Evolutionary conservation across 2,329 filamentous ascomycete species (phyloP).

Genomic region (Colletotrichum chlorophyti): DNA sequence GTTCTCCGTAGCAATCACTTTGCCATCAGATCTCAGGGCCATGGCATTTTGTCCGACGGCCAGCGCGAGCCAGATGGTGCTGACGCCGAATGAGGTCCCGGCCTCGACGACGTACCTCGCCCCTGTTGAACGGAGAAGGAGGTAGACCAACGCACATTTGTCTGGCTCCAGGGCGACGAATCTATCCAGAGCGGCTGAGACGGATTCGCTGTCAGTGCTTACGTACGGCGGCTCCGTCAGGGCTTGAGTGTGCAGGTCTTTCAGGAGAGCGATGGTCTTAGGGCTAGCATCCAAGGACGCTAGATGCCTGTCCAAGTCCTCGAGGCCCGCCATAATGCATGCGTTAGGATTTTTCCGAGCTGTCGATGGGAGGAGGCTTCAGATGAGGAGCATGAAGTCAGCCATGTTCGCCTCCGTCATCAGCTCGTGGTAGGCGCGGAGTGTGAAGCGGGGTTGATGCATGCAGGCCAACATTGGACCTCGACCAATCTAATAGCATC

Average conservation of each 20-base stretch:
- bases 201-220: slow-evolving; percentile 33
- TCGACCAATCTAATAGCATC: too few species aligned
- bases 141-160: slow-evolving; percentile 64
- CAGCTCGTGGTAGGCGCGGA: too few species aligned
- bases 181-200: slow-evolving; percentile 45
- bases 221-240: slow-evolving; percentile 38
- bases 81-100: slow-evolving; percentile 67
- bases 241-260: slow-evolving; percentile 38
- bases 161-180: slow-evolving; percentile 66
- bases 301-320: slow-evolving; percentile 36
- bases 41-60: slow-evolving; percentile 57
- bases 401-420: too few species aligned
- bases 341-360: too few species aligned
- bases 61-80: slow-evolving; percentile 67
- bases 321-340: neutral
- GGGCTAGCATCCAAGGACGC: slow-evolving; percentile 37
- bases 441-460: too few species aligned
- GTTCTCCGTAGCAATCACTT: slow-evolving; percentile 67
- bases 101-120: slow-evolving; percentile 64
- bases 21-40: slow-evolving; percentile 35
- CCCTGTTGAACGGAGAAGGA: slow-evolving; percentile 53
- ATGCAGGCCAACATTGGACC: too few species aligned
- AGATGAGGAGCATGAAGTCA: too few species aligned
- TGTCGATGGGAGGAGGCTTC: too few species aligned
- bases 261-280: slow-evolving; percentile 36